Percentiles rank a stretch among this genome's conserved stretches.
phyloP scores from a whole-genome alignment of 2,329 filamentous ascomycete genomes.

The Didymella arachidicola region DNA sequence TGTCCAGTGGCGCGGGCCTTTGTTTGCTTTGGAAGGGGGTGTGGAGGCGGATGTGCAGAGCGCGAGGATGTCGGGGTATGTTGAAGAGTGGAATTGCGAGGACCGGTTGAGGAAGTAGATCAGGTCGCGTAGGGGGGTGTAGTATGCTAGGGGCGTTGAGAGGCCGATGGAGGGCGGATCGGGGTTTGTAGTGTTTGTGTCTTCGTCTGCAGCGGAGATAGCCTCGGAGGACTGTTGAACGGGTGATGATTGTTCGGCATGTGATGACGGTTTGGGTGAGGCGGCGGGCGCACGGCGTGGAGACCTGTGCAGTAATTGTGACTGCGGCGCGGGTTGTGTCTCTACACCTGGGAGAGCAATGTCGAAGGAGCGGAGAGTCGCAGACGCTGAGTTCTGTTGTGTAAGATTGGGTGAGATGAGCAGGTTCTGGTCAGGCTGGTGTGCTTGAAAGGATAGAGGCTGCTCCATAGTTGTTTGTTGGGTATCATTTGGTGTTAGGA shows the following conservation, averaged over 20 bases:
- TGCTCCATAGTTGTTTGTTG: constrained; percentile 31
- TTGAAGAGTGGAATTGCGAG: constrained; percentile 42
- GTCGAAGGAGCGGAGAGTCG: constrained; percentile 29
- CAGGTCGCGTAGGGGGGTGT: constrained; percentile 54
- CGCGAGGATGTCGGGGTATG: constrained; percentile 55
- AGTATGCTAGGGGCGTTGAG: constrained; percentile 55
- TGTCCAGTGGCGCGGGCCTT: constrained; percentile 55
- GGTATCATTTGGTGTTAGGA: constrained; percentile 39
- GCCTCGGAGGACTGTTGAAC: constrained; percentile 7
- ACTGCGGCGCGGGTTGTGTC: constrained; percentile 13
- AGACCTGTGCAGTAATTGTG: constrained; percentile 1
- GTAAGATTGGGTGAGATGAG: constrained; percentile 51
- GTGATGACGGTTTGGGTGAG: constrained; percentile 21
- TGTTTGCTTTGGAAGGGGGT: constrained; percentile 48
- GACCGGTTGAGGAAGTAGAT: constrained; percentile 52
- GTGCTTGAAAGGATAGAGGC: constrained; percentile 33
- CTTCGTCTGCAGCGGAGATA: constrained; percentile 19
- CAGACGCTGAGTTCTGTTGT: constrained; percentile 36
- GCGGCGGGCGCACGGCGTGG: constrained; percentile 24
- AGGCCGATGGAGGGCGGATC: constrained; percentile 47
- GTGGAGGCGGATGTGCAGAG: constrained; percentile 50
- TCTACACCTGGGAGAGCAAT: constrained; percentile 25
- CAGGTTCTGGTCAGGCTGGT: constrained; percentile 34
- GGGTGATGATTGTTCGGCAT: constrained; percentile 18
- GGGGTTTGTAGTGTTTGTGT: constrained; percentile 6